phyloP scores from a whole-genome alignment of 2,329 filamentous ascomycete genomes.

The Xylariomycetidae sp. region DNA sequence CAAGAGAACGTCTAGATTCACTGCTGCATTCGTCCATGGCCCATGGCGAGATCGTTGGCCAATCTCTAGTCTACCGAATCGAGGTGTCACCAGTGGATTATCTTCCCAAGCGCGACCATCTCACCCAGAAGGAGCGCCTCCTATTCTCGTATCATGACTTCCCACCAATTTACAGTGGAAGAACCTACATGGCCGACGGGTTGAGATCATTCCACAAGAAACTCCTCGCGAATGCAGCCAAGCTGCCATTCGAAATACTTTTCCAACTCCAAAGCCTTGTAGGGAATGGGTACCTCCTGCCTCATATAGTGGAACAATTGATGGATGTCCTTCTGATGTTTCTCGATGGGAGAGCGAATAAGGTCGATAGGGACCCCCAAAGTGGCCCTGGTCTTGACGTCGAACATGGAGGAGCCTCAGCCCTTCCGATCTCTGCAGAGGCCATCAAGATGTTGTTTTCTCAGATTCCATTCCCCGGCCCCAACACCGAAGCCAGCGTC shows the following conservation, averaged over 20 bases:
- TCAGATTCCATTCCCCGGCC: constrained; percentile 50
- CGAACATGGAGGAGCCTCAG: constrained; percentile 7
- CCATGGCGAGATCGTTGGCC: constrained; percentile 32
- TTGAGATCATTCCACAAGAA: constrained; percentile 29
- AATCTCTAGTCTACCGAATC: constrained; percentile 43
- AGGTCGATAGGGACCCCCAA: not conserved
- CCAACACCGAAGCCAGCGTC: constrained; percentile 40
- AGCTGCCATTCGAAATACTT: constrained; percentile 47
- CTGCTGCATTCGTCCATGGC: constrained; percentile 20
- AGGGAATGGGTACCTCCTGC: constrained; percentile 58
- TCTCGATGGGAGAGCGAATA: constrained; percentile 9
- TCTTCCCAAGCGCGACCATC: constrained; percentile 20
- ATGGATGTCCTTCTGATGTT: constrained; percentile 36
- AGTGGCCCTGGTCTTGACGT: too few species aligned
- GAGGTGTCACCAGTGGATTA: constrained; percentile 21
- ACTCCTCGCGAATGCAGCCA: constrained; percentile 21
- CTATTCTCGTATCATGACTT: constrained; percentile 19
- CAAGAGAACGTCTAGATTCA: constrained; percentile 25
- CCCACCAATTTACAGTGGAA: constrained; percentile 6
- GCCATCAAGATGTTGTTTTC: constrained; percentile 50
- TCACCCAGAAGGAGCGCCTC: constrained; percentile 23
- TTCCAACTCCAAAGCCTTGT: constrained; percentile 63
- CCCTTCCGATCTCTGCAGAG: constrained; percentile 41
- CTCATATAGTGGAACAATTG: constrained; percentile 43
- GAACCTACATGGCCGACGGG: constrained; percentile 14